Conservation (phyloP, 768 basidiomycete genomes). For the Termitomyces eurrhizus region DNA sequence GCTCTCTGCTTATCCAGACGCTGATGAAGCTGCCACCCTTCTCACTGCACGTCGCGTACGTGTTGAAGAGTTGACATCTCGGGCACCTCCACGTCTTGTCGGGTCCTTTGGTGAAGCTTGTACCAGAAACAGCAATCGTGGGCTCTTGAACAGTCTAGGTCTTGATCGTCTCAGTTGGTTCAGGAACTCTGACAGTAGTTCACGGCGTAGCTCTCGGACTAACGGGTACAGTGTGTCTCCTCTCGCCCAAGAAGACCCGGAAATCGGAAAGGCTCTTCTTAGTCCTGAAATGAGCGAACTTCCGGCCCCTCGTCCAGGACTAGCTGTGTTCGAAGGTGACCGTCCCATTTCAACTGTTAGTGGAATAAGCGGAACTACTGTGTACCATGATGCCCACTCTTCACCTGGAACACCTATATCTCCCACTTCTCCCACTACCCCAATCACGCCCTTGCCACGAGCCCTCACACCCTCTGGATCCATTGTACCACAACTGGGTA, state of each 20-base stretch:
- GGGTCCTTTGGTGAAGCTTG: constrained; percentile 12
- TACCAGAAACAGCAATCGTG: constrained; percentile 13
- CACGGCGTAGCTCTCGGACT: constrained; percentile 18
- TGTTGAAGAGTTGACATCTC: constrained; percentile 34
- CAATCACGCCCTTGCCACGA: constrained; percentile 37
- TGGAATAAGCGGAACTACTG: constrained; percentile 47
- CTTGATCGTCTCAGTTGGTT: constrained; percentile 62
- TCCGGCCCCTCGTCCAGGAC: constrained; percentile 26
- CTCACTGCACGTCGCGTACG: constrained; percentile 50
- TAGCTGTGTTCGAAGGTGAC: constrained; percentile 36
- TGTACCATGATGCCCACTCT: constrained; percentile 62
- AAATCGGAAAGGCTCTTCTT: constrained; percentile 39
- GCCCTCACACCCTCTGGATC: constrained; percentile 42
- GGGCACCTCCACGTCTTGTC: constrained; percentile 19
- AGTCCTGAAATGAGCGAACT: constrained; percentile 19
- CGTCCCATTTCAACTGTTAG: constrained; percentile 61
- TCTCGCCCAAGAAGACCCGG: constrained; percentile 40
- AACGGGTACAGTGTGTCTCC: constrained; percentile 18
- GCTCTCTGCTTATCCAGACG: constrained; percentile 32
- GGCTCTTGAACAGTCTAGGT: constrained; percentile 37
- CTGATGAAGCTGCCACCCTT: constrained; percentile 43
- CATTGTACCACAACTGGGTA: constrained; percentile 1
- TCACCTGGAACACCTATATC: constrained; percentile 40
- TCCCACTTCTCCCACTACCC: constrained; percentile 16
- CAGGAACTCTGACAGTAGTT: constrained; percentile 28